Evolutionary conservation across 768 basidiomycete genomes (phyloP).

Genomic region (Pulveroboletus sp.): DNA sequence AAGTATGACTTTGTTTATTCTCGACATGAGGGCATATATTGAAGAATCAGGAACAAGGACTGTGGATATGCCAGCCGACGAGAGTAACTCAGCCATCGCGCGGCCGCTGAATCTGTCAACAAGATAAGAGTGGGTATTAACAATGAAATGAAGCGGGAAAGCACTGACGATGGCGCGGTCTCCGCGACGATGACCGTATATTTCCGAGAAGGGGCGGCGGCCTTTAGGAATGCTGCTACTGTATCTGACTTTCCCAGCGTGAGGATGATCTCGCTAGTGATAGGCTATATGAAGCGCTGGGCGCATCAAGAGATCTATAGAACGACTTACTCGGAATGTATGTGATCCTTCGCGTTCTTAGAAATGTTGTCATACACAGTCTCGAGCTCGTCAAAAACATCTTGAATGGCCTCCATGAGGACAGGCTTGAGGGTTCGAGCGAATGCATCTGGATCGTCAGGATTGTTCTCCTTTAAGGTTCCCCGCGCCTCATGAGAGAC

Average conservation of each 20-base stretch:
- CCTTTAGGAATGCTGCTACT: slow-evolving; percentile 89
- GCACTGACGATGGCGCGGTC: slow-evolving; percentile 83
- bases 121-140: slow-evolving; percentile 2
- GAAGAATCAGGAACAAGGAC: slow-evolving; percentile 96
- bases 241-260: slow-evolving; percentile 94
- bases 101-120: slow-evolving; percentile 72
- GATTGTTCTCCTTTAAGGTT: slow-evolving; percentile 63
- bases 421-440: slow-evolving; percentile 82
- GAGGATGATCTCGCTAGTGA: slow-evolving; percentile 82
- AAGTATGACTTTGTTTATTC: slow-evolving; percentile 94
- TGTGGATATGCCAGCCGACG: slow-evolving; percentile 80
- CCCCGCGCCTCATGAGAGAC: slow-evolving; percentile 45
- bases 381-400: slow-evolving; percentile 93
- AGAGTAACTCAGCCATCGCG: slow-evolving; percentile 77
- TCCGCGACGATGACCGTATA: slow-evolving; percentile 96
- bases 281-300: background rate
- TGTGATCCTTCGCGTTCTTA: slow-evolving; percentile 91
- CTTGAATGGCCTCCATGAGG: slow-evolving; percentile 94
- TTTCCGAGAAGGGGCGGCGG: slow-evolving; percentile 84
- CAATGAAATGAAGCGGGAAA: background rate
- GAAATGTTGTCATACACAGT: slow-evolving; percentile 94
- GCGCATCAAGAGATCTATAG: background rate
- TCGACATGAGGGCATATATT: slow-evolving; percentile 92
- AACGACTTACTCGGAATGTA: slow-evolving; percentile 88
- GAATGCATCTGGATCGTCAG: slow-evolving; percentile 75